Base-by-base conservation (phyloP, 257 asterid genomes). In the Petrea volubilis region DNA sequence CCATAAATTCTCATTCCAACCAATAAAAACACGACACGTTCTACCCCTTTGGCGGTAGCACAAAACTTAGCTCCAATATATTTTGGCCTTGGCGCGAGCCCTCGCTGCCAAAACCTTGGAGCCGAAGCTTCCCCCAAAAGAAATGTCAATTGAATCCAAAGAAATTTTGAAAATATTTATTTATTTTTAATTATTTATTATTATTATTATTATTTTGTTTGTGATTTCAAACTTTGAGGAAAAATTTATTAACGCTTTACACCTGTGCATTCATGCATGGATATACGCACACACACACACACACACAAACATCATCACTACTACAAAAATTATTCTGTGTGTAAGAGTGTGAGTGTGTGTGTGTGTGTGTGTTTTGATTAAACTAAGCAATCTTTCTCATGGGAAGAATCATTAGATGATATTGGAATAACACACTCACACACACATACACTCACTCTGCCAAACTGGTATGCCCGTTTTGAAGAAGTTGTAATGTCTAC, bases 101-200 rank as follows among this genome's bases (percentile, higher is more conserved):
- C 79, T 74, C 75, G 58, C 88, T 56, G 81, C 85, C 73, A 74
- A 40, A 84, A 71, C 72, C 80, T 82, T 77, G 95, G 95, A 82
- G 89, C 92, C 94, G 80, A 86, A 86, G 73, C 76, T 62, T 70
- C 12, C 76, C 65, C 64, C 44, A 71, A 64, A 62, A 46, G 71
- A 74, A 60, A n/a, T n/a, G n/a, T n/a, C 77, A 67, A 68, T 76
- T 69, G 40, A 73, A 76, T 65, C 38, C 27, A n/a, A 15, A 58
- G n/a, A n/a, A n/a, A n/a, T n/a, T 18, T 21, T 8, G 29, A 20
- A 46, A 36, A n/a, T 41, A 10, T 15, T 28, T 47, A 21, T 18
- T 36, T 58, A 8, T 20, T 56, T 61, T 11, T 31, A 58, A 20
- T 65, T 61, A 4, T 13, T n/a, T n/a, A n/a, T n/a, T n/a, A n/a